Conservation (phyloP, 75 land plant species). For the Selaginella tamariscina region DNA sequence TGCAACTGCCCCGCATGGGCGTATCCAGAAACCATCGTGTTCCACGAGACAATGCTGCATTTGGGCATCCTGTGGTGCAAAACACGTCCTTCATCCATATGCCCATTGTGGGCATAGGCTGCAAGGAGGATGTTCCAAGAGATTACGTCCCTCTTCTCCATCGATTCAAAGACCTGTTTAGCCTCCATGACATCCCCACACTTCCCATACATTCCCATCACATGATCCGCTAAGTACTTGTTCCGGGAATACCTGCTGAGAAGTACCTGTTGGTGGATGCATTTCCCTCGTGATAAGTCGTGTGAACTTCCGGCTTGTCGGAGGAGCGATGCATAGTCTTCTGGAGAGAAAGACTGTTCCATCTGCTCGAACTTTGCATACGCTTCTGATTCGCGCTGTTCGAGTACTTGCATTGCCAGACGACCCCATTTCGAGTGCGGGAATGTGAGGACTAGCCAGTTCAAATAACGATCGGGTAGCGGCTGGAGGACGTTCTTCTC, state of each 20-base stretch:
- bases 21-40: background rate
- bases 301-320: background rate
- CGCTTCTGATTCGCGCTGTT: background rate
- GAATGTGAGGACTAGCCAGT: background rate
- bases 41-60: background rate
- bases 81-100: background rate
- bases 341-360: background rate
- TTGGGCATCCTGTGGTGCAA: background rate
- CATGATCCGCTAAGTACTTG: background rate
- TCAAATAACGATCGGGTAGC: background rate
- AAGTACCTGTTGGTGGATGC: background rate
- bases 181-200: background rate
- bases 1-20: background rate
- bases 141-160: background rate
- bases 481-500: background rate
- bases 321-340: background rate
- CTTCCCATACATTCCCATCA: background rate
- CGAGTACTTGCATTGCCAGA: background rate
- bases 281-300: background rate
- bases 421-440: background rate
- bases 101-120: slow-evolving; percentile 2
- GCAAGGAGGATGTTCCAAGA: background rate
- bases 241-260: background rate
- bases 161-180: background rate
- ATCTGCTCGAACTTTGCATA: background rate